phyloP scores from a whole-genome alignment of 2,329 filamentous ascomycete genomes.

The Fusarium fujikuroi region DNA sequence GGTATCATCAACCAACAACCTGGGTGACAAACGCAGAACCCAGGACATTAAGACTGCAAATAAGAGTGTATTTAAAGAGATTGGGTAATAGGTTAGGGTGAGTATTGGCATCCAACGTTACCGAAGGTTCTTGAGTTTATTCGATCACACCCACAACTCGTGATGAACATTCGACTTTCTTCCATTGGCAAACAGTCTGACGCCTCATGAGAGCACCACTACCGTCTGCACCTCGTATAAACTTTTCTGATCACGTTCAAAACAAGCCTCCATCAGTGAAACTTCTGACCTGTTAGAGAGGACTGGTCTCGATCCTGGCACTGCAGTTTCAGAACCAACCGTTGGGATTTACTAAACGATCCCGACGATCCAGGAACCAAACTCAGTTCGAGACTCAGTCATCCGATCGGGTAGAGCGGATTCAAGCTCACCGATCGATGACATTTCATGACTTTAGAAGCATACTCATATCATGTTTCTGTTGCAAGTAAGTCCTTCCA shows the following conservation, averaged over 20 bases:
- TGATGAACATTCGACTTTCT: background rate
- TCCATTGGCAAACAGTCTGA: background rate
- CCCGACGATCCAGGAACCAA: slow-evolving; percentile 27
- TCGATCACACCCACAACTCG: background rate
- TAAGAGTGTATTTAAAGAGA: background rate
- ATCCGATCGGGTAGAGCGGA: background rate
- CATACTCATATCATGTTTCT: background rate
- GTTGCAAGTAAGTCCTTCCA: background rate
- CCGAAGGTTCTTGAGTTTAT: background rate
- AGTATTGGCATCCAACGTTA: background rate
- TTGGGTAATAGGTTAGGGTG: background rate
- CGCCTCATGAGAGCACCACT: background rate
- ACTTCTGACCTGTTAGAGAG: background rate
- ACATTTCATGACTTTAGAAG: background rate
- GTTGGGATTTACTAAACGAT: slow-evolving; percentile 15
- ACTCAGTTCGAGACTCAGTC: background rate
- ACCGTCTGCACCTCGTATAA: background rate
- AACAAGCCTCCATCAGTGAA: background rate
- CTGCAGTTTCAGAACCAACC: slow-evolving; percentile 12
- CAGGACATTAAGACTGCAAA: background rate
- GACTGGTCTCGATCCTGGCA: background rate
- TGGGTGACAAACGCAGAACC: background rate
- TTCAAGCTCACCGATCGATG: background rate
- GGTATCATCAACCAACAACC: background rate
- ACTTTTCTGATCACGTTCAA: background rate